Base-by-base conservation (phyloP, 2,329 filamentous ascomycete species). In the Colletotrichum filicis region DNA sequence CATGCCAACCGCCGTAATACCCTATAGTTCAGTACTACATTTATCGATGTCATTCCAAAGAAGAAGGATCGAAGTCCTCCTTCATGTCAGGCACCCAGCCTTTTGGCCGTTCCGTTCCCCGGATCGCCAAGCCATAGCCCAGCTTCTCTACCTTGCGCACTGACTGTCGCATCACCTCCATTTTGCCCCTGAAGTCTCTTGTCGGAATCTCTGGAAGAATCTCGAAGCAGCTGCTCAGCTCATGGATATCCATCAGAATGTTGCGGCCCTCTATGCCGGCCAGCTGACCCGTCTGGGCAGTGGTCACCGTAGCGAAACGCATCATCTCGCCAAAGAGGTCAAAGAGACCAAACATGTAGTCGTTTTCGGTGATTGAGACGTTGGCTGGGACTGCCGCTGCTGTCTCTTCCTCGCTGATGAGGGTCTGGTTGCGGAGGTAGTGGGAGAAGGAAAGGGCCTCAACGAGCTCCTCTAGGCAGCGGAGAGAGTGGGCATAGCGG, bases 311-410 rank as follows among this genome's bases (percentile, higher is more conserved):
- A 0, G 95, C 95, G 83, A 98, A 98, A 35, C 95, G 90, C 97
- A 99, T 99, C 86, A 98, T 88, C 85, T 99, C 97, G 52, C 97
- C 97, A 1, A 95, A 95, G 77, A 98, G 89, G 82, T 99, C 97
- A 79, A 98, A 98, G 2, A 99, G 84, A 9, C 96, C 97, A 75
- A 97, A 92, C 71, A 98, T 84, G 80, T 98, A 98, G 82, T 99
- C 97, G 68, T 96, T 91, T 30, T 92, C 88, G 1, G 93, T 94
- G 24, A 98, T 86, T 0, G 86, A 78, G 2, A 98, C 88, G 1
- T 86, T 87, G 0, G 84, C 74, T 0, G 85, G 86, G 8, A 92
- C 81, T 2, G 85, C 82, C 0, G 78, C 83, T 35, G 86, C 82
- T 0, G 93, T 88, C 68, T 94, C 89, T 0, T 90, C 86, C 11